These are phyloP conservation scores for Monotropa hypopitys DNA, from an alignment of 179 eudicot genomes.

Conservation along the genomic window DNA sequence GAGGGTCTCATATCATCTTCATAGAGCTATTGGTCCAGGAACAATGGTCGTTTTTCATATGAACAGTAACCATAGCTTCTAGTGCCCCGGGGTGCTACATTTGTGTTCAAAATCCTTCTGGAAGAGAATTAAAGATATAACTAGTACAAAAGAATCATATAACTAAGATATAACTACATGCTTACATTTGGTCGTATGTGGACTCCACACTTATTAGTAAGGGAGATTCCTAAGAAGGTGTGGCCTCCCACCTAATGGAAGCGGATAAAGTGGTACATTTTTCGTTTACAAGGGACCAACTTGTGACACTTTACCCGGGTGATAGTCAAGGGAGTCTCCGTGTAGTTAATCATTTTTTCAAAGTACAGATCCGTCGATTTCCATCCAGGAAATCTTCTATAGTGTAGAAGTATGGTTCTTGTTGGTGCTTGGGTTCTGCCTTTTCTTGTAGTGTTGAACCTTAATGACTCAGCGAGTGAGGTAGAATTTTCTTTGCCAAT, in stretches of 20 bases:
- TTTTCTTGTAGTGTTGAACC: background rate
- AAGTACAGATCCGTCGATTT: background rate
- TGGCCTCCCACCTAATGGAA: no score
- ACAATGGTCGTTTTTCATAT: background rate
- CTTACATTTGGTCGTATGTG: background rate
- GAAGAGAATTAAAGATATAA: background rate
- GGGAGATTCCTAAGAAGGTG: background rate
- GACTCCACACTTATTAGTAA: background rate
- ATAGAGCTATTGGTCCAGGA: background rate
- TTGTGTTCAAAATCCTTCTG: background rate
- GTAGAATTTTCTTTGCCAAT: background rate
- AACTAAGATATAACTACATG: background rate
- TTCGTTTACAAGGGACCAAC: no score
- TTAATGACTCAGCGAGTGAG: background rate
- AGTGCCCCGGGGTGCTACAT: background rate
- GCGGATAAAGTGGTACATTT: no score
- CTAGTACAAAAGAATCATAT: background rate
- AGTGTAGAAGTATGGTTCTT: background rate
- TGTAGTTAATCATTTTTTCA: no score
- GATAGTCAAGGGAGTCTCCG: no score
- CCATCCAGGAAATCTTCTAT: background rate
- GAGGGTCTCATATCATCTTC: background rate
- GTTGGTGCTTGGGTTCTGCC: background rate
- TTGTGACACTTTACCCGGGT: no score
- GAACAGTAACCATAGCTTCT: background rate